Evolutionary conservation across 495 filamentous ascomycete genomes (phyloP), one percentile per base, ranked within the genome.

Genomic region (Tuber indicum): DNA sequence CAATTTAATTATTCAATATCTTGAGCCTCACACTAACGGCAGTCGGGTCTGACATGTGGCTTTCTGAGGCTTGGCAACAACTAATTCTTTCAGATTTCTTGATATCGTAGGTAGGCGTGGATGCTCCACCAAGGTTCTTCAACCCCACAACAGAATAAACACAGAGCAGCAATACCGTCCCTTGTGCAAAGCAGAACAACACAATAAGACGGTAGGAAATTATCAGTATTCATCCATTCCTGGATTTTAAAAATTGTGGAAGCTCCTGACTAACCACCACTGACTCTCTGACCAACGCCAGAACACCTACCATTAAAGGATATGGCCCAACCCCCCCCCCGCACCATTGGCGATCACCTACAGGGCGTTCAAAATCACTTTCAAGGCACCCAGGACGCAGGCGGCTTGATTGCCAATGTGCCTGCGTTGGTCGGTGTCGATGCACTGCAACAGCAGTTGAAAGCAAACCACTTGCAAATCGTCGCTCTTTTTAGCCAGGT

Each of bases 331-430:
- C 72, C 75, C 17, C 74, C 74, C 70, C 75, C 75, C 72, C 21
- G 45, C 23, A 42, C 45, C 23, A 46, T 75, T 21, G 47, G 36
- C 44, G 44, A 75, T 42, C 62, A 73, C 21, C 44, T 75, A 47
- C 72, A 74, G 47, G 21, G 47, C 8, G 47, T 49, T 23, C 21
- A 49, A 6, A 6, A 49, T 21, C 36, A 32, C 32, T 36, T 75
- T 41, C 49, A 70, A 41, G 7, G n/a, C 45, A 44, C 75, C 32
- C 19, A 14, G 45, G 71, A 77, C 47, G 58, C 75, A 70, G 73
- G 75, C 52, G 9, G 41, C 76, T 74, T 77, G 39, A 42, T 75
- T 49, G 42, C 76, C 14, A 75, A 26, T n/a, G 74, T 76, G 23
- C 75, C 72, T 23, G 73, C 23, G 8, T 72, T 77, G 14, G 75